Percentiles rank a stretch among this genome's conserved stretches.
Conservation (phyloP, 345 rosid genomes). For the Brassica incana region DNA sequence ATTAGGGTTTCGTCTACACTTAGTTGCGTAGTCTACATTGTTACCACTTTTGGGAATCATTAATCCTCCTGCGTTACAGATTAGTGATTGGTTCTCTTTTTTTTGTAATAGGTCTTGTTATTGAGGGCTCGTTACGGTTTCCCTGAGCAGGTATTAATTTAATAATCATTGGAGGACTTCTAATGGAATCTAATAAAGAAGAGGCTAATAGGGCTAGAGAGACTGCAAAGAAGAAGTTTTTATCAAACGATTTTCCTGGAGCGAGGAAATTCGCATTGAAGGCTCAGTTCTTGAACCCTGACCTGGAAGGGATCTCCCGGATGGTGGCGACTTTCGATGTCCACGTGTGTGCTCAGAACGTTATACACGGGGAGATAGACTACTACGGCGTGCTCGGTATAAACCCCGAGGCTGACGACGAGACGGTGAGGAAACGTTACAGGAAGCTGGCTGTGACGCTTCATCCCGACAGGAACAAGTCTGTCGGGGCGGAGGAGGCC, state of each 20-base stretch:
- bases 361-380: slow-evolving; percentile 49
- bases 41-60: no score
- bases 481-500: slow-evolving; percentile 70
- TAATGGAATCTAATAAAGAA: slow-evolving; percentile 59
- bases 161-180: no score
- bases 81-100: no score
- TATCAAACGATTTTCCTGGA: slow-evolving; percentile 45
- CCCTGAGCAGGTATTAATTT: background rate
- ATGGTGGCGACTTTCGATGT: slow-evolving; percentile 58
- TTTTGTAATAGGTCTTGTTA: no score
- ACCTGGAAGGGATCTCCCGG: slow-evolving; percentile 54
- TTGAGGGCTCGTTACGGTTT: no score
- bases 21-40: no score
- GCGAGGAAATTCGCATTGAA: slow-evolving; percentile 66
- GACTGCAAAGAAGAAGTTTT: slow-evolving; percentile 55
- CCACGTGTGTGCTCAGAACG: slow-evolving; percentile 49
- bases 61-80: no score
- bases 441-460: slow-evolving; percentile 62
- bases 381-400: slow-evolving; percentile 58
- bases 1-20: background rate
- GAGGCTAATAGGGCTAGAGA: slow-evolving; percentile 59
- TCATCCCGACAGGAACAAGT: slow-evolving; percentile 73
- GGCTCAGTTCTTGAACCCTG: slow-evolving; percentile 62
- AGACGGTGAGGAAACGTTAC: slow-evolving; percentile 58
- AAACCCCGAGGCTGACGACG: slow-evolving; percentile 57